Conservation (phyloP, 176 grass and related monocot species). For the Phyllostachys edulis region DNA sequence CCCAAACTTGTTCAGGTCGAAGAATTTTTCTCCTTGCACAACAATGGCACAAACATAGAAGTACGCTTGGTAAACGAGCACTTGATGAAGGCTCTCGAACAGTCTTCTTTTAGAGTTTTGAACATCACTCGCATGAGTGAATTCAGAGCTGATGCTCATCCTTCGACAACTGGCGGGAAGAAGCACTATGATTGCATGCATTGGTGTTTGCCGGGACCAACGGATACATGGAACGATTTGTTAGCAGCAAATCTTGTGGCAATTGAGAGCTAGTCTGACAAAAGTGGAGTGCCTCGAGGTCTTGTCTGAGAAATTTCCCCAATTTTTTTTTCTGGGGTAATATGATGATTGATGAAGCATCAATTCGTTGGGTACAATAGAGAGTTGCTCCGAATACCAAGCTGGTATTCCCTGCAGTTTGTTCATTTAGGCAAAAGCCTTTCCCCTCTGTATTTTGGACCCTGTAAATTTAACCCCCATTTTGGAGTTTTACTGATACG, state of each 20-base stretch:
- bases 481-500: background rate
- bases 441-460: background rate
- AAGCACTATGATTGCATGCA: constrained; percentile 98
- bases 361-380: background rate
- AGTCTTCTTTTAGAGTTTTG: constrained; percentile 66
- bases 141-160: constrained; percentile 96
- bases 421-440: background rate
- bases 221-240: constrained; percentile 88
- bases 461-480: constrained; percentile 5
- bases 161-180: constrained; percentile 72
- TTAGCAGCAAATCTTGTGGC: constrained; percentile 44
- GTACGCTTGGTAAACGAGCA: constrained; percentile 63
- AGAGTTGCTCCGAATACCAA: background rate
- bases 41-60: constrained; percentile 73
- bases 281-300: background rate
- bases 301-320: background rate
- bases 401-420: background rate
- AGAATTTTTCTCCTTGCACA: constrained; percentile 68
- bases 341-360: background rate
- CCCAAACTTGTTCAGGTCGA: constrained; percentile 47
- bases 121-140: constrained; percentile 77
- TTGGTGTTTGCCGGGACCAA: constrained; percentile 92
- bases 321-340: background rate
- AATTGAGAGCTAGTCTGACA: background rate
- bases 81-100: constrained; percentile 44